phyloP scores from a whole-genome alignment of 805 yeast species.

The Saccharomyces eubayanus region DNA sequence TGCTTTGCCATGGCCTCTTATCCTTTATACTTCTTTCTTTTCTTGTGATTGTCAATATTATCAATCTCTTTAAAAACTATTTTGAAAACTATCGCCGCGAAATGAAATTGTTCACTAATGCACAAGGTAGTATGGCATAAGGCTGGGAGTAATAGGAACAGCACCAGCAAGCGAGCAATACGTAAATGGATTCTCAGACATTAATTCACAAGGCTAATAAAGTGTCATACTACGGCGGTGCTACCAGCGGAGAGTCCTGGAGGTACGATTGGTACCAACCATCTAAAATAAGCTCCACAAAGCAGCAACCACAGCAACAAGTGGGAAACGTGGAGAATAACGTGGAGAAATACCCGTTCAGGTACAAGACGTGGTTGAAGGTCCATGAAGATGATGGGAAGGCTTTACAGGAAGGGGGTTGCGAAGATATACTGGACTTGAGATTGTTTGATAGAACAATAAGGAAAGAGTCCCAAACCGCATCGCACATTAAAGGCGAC shows the following conservation, averaged over 20 bases:
- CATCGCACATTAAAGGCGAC: background rate
- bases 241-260: constrained; percentile 24
- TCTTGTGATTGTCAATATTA: background rate
- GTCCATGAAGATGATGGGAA: background rate
- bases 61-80: background rate
- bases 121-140: background rate
- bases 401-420: constrained; percentile 30
- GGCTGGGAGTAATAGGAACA: background rate
- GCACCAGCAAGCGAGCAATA: background rate
- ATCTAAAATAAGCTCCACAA: constrained; percentile 7
- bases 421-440: constrained; percentile 40
- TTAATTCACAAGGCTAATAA: constrained; percentile 22
- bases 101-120: background rate
- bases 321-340: constrained; percentile 2
- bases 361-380: constrained; percentile 20
- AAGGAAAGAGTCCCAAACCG: background rate
- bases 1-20: background rate
- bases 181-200: constrained; percentile 6
- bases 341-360: constrained; percentile 16
- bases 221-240: constrained; percentile 7
- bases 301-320: background rate
- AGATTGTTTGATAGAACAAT: constrained; percentile 27
- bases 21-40: background rate
- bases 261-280: constrained; percentile 27
- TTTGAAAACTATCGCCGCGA: background rate